Evolutionary conservation across 805 yeast genomes (phyloP).

Genomic region (Sugiyamaella floridensis): DNA sequence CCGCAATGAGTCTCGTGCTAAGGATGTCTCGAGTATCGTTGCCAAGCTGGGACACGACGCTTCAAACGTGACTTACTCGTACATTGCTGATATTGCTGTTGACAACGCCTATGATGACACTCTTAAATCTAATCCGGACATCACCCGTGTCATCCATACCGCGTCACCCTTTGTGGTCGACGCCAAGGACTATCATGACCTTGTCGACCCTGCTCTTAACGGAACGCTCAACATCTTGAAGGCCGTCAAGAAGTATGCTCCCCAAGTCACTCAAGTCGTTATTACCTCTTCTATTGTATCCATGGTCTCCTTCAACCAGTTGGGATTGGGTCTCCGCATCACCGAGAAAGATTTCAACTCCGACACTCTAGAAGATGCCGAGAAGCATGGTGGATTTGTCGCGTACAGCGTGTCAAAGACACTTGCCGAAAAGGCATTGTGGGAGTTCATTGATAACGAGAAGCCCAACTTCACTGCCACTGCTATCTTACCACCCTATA

Average conservation of each 20-base stretch:
- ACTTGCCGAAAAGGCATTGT: conserved; percentile 50
- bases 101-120: conserved; percentile 44
- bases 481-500: conserved; percentile 28
- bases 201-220: conserved; percentile 39
- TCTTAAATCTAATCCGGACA: conserved; percentile 33
- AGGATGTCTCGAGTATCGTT: not conserved
- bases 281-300: conserved; percentile 38
- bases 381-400: conserved; percentile 18
- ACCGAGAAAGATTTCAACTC: conserved; percentile 29
- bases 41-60: not conserved
- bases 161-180: conserved; percentile 33
- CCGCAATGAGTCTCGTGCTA: conserved; percentile 34
- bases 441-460: conserved; percentile 40
- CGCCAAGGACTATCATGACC: conserved; percentile 32
- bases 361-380: conserved; percentile 25
- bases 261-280: conserved; percentile 37
- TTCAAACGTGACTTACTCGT: not conserved
- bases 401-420: conserved; percentile 35
- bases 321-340: not conserved
- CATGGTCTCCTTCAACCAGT: not conserved
- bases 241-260: conserved; percentile 35
- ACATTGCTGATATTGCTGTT: conserved; percentile 28
- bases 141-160: conserved; percentile 34
- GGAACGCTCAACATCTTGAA: conserved; percentile 39
- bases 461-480: conserved; percentile 22